phyloP scores from a whole-genome alignment of 257 asterid genomes.

The Solanum chiquidenum region DNA sequence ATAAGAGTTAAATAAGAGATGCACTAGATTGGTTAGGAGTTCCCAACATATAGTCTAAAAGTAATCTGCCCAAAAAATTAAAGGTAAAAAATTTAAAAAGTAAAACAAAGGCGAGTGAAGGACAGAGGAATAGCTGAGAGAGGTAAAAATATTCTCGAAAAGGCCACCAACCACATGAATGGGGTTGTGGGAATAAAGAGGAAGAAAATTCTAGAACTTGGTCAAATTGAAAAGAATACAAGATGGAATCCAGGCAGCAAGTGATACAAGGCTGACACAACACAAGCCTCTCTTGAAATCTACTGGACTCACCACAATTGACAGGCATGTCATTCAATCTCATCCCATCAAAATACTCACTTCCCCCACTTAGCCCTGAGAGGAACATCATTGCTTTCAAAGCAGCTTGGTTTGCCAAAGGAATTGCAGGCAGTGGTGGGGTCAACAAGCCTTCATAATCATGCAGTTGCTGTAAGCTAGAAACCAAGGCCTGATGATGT shows the following conservation, averaged over 20 bases:
- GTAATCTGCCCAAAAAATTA: background rate
- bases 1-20: background rate
- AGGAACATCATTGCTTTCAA: constrained; percentile 87
- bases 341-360: constrained; percentile 75
- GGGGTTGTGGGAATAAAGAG: background rate
- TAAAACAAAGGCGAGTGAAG: background rate
- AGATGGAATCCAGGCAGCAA: background rate
- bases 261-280: background rate
- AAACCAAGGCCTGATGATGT: constrained; percentile 62
- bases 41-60: background rate
- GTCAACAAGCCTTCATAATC: constrained; percentile 84
- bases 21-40: background rate
- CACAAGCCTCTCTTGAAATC: background rate
- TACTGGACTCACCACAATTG: constrained; percentile 66
- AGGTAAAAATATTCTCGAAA: background rate
- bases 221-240: background rate
- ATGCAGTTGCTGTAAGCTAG: constrained; percentile 73
- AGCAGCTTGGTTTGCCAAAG: constrained; percentile 95
- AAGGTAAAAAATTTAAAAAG: background rate
- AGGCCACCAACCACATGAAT: background rate
- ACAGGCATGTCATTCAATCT: constrained; percentile 74
- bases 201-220: background rate
- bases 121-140: background rate
- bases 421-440: constrained; percentile 66
- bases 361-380: constrained; percentile 62